phyloP scores from a whole-genome alignment of 768 basidiomycete species.

The Candolleomyces aberdarensis region DNA sequence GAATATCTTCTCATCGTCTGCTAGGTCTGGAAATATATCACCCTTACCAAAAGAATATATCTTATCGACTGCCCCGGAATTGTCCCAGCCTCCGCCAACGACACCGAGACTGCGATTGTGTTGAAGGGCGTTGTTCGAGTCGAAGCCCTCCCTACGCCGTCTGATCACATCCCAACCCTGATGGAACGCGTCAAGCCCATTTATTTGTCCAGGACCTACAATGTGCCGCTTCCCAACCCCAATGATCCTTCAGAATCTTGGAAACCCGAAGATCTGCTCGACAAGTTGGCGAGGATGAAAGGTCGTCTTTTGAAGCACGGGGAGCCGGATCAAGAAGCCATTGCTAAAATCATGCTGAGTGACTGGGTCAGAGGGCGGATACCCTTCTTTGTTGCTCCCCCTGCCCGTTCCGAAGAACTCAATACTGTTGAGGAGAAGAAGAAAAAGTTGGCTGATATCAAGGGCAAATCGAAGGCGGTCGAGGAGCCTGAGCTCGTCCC shows the following conservation, averaged over 20 bases:
- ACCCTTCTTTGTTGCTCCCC: slow-evolving; percentile 93
- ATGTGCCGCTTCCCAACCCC: slow-evolving; percentile 59
- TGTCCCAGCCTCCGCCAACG: slow-evolving; percentile 90
- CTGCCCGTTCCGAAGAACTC: slow-evolving; percentile 72
- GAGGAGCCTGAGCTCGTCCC: slow-evolving; percentile 44
- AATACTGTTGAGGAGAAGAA: slow-evolving; percentile 62
- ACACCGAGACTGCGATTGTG: slow-evolving; percentile 87
- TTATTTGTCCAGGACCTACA: slow-evolving; percentile 86
- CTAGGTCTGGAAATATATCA: slow-evolving; percentile 99
- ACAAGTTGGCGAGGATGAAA: slow-evolving; percentile 83
- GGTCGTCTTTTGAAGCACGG: slow-evolving; percentile 92
- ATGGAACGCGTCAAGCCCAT: slow-evolving; percentile 91
- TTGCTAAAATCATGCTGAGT: slow-evolving; percentile 91
- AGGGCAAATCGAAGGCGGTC: slow-evolving; percentile 54
- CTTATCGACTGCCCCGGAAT: slow-evolving; percentile 99
- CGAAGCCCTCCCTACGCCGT: slow-evolving; percentile 89
- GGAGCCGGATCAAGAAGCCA: slow-evolving; percentile 88
- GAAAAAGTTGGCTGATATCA: slow-evolving; percentile 41
- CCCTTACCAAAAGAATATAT: slow-evolving; percentile 92
- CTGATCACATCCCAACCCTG: slow-evolving; percentile 86
- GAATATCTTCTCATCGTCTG: slow-evolving; percentile 13
- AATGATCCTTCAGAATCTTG: slow-evolving; percentile 52
- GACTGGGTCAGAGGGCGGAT: slow-evolving; percentile 98
- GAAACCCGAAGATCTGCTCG: slow-evolving; percentile 78
- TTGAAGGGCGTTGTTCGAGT: slow-evolving; percentile 97